Conservation (phyloP, 495 filamentous ascomycete genomes). For the Xylaria cubensis region DNA sequence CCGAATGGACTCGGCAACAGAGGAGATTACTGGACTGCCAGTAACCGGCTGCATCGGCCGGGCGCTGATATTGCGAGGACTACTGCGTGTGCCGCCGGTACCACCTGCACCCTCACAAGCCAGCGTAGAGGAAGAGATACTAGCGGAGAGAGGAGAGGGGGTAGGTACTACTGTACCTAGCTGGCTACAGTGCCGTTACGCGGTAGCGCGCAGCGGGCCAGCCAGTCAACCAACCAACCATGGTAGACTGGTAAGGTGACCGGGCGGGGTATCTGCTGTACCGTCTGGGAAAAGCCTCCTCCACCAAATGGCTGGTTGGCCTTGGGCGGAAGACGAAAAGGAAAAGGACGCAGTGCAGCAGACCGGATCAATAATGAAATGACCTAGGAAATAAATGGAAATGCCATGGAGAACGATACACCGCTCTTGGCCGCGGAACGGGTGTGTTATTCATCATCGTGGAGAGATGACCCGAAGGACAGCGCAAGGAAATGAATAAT, state of each 20-base stretch:
- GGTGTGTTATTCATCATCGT: background rate
- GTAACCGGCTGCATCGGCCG: conserved; percentile 19
- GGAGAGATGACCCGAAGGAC: background rate
- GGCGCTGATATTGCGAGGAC: conserved; percentile 14
- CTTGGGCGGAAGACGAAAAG: conserved; percentile 10
- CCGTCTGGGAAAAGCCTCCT: conserved; percentile 24
- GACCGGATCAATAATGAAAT: conserved; percentile 1
- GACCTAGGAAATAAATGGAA: background rate
- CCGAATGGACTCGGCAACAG: conserved; percentile 9
- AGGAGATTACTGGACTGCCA: conserved; percentile 23
- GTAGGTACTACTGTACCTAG: background rate
- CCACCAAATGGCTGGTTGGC: conserved; percentile 9
- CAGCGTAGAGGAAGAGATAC: background rate
- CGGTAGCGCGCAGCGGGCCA: conserved; percentile 25
- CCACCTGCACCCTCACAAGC: conserved; percentile 8
- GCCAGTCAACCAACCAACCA: conserved; percentile 19
- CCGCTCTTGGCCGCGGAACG: background rate
- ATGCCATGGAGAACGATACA: background rate
- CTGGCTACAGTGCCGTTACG: conserved; percentile 18
- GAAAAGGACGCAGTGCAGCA: background rate
- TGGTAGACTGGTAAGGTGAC: conserved; percentile 15
- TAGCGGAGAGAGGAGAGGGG: background rate
- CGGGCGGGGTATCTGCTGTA: conserved; percentile 26
- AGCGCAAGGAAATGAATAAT: background rate
- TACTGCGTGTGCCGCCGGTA: conserved; percentile 16